Evolutionary conservation across 2,329 filamentous ascomycete genomes (phyloP), one percentile per base, ranked within the genome.

Genomic region (Lasiodiplodia hormozganensis): DNA sequence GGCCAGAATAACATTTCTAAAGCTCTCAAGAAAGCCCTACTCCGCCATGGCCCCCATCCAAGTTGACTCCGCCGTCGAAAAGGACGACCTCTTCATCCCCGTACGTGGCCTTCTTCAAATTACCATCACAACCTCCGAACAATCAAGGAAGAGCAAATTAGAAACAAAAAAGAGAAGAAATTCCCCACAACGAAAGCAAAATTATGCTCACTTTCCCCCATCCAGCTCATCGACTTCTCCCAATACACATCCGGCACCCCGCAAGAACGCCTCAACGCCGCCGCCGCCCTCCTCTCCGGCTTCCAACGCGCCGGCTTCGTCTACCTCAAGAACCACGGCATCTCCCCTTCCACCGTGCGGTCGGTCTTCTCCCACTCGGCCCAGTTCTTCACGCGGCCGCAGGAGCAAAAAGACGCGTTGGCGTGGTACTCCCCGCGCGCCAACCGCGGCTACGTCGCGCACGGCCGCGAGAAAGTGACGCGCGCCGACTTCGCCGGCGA

Each of bases 281-380:
- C 93, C 25, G 80, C 88, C 65, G 88, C 90, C 51, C 89, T 97
- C 72, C 88, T 95, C 14, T 77, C 88, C 65, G 94, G 92, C 52
- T 97, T 97, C 82, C 91, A 94, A 74, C 90, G 87, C 1, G 92
- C 94, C 2, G 94, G 94, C 68, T 97, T 97, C 83, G 87, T 97
- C 71, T 97, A 97, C 80, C 87, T 97, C 49, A 90, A 90, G 73
- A 92, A 95, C 79, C 90, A 95, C 72, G 87, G 91, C 51, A 90
- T 97, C 70, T 80, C 89, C 0, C 74, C 86, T 3, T 81, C 86
- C 10, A 85, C 85, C 11, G 82, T 93, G 14, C 78, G 85, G 69
- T 79, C 85, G 68, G 86, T 90, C 69, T 96, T 96, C 77, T 77
- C 83, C 1, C 47, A 76, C 66, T 77, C 75, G 10, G 77, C 79